Base-by-base conservation (phyloP, 2,329 filamentous ascomycete genomes). In the Alternaria brassicae region DNA sequence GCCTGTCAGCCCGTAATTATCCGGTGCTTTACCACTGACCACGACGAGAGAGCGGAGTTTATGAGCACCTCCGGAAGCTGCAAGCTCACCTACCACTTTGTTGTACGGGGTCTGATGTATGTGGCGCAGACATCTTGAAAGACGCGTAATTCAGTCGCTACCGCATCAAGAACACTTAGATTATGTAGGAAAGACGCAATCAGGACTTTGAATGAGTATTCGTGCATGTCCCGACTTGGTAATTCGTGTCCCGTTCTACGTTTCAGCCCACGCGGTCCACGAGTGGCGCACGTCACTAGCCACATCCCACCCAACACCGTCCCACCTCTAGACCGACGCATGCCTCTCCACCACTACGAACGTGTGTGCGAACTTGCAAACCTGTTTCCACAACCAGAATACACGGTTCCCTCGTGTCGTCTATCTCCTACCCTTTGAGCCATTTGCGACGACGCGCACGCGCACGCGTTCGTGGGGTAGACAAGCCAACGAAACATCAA, bases 11-110 rank as follows among this genome's bases (percentile, higher is more conserved):
- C n/a, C 7, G 17, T 23, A 23, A n/a, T 51, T 54, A 39, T 15
- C 36, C 37, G 19, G 40, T 41, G 54, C 44, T 42, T 25, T 34
- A 47, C 12, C 37, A 36, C 40, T 17, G 36, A 15, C 34, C 32
- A 45, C 40, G 40, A 40, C 42, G 27, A 34, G 45, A 27, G 36
- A 48, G 61, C 61, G 59, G 61, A 64, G 41, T 62, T 59, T 21
- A 48, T 28, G 25, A 50, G 39, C 53, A 60, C 56, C 55, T 59
- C 62, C 61, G 59, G 60, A 55, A 60, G 65, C 67, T 70, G 45
- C 50, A 62, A 62, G 72, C 67, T 71, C 62, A 77, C 75, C 65
- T 75, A 77, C 75, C 74, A 60, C 70, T 67, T 32, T 76, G 72
- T 36, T 72, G 75, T 34, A 75, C 45, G 50, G 73, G 72, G 58